These are phyloP conservation scores for Trichoderma cornu-damae DNA, from an alignment of 2,329 filamentous ascomycete genomes.

Conservation along the genomic window DNA sequence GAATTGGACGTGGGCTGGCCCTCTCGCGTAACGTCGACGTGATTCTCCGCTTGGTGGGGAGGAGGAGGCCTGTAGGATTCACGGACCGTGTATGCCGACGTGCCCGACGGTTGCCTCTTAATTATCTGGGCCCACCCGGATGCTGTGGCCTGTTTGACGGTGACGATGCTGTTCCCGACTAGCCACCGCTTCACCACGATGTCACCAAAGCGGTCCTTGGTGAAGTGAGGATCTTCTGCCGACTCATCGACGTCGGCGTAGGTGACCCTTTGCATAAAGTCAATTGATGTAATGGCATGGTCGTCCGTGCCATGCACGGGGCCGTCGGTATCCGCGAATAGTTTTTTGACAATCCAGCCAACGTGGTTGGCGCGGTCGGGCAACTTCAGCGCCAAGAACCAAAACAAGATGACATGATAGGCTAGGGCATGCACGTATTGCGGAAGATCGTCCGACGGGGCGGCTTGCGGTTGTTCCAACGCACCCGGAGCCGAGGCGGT, in stretches of 20 bases:
- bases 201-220: slow-evolving; percentile 57
- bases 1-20: slow-evolving; percentile 51
- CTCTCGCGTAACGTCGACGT: slow-evolving; percentile 46
- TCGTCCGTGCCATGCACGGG: slow-evolving; percentile 71
- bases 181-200: slow-evolving; percentile 66
- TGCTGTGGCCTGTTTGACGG: slow-evolving; percentile 63
- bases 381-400: slow-evolving; percentile 87
- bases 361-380: slow-evolving; percentile 79
- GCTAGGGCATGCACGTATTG: slow-evolving; percentile 92
- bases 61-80: slow-evolving; percentile 56
- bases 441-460: slow-evolving; percentile 65
- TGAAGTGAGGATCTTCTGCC: slow-evolving; percentile 60
- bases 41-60: slow-evolving; percentile 49
- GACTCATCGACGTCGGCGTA: slow-evolving; percentile 83
- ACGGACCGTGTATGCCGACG: slow-evolving; percentile 53
- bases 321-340: slow-evolving; percentile 74
- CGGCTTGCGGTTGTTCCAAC: slow-evolving; percentile 25
- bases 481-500: slow-evolving; percentile 21
- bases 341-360: slow-evolving; percentile 80
- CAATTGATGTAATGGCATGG: slow-evolving; percentile 86
- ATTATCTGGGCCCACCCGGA: slow-evolving; percentile 67
- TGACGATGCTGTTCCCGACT: slow-evolving; percentile 67
- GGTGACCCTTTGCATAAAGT: slow-evolving; percentile 87
- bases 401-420: slow-evolving; percentile 93
- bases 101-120: slow-evolving; percentile 66